phyloP scores from a whole-genome alignment of 163 green algal species.

The Scenedesmus sp. region DNA sequence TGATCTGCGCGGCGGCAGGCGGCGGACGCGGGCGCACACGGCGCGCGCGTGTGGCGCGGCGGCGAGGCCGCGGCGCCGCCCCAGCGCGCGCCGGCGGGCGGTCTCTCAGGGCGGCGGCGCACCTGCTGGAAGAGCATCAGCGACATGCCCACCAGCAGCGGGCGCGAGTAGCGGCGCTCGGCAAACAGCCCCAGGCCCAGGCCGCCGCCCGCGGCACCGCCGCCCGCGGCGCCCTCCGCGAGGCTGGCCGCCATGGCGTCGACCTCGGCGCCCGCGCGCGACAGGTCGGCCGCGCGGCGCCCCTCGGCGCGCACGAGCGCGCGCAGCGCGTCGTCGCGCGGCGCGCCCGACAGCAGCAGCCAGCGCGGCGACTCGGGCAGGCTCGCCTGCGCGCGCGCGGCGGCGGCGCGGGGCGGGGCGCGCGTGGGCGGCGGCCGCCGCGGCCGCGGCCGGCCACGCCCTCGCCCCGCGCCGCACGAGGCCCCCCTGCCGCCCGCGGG shows the following conservation, averaged over 20 bases:
- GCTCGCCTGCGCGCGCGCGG: background rate
- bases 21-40: too few species aligned
- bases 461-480: background rate
- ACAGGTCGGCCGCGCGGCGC: conserved; percentile 17
- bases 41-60: too few species aligned
- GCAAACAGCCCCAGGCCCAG: conserved; percentile 44
- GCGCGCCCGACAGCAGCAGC: conserved; percentile 72
- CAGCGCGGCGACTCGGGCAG: conserved; percentile 87
- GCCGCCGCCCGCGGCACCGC: background rate
- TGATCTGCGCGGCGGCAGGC: conserved; percentile 89
- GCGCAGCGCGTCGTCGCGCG: conserved; percentile 38
- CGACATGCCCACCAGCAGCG: conserved; percentile 69
- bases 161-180: conserved; percentile 51
- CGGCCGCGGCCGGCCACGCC: too few species aligned
- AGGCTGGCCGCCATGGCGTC: conserved; percentile 54
- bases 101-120: background rate
- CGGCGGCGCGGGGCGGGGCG: too few species aligned
- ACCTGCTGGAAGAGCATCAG: conserved; percentile 74
- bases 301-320: conserved; percentile 61
- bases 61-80: too few species aligned
- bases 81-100: too few species aligned
- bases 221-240: conserved; percentile 1
- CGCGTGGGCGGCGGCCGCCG: too few species aligned
- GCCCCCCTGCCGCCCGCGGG: background rate
- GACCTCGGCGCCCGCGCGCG: conserved; percentile 15